Base-by-base conservation (phyloP, 108 stramenopile genomes). In the Pseudonitzschia pungens region DNA sequence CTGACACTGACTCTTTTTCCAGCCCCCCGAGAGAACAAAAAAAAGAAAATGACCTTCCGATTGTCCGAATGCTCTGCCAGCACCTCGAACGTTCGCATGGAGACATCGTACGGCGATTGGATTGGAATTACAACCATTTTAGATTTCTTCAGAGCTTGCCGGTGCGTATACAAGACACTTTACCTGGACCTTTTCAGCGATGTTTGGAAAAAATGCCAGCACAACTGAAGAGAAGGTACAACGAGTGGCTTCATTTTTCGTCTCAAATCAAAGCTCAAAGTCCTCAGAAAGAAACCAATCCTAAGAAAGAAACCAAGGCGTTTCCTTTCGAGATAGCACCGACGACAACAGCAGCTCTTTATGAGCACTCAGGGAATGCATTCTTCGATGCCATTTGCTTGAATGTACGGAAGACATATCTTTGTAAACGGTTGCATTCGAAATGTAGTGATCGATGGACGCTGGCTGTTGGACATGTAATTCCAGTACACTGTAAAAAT, bases 401-500 rank as follows among this genome's bases (percentile, higher is more conserved):
- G 43, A 56, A 72, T 10, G 55, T 78, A 26, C 59, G 72, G n/a
- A 56, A 43, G 20, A 26, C 36, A n/a, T 28, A 53, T 53, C 59
- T 74, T 10, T 4, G 45, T 16, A 21, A 21, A 31, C n/a, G n/a
- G 0, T 79, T 70, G 36, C 29, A 16, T 44, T 59, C 73, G 9
- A 55, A 53, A 21, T 60, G 50, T 4, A 63, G 12, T 9, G 16
- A 40, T n/a, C 55, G 60, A 12, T 79, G 78, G 78, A 66, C 59
- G 4, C 21, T 79, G 54, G 60, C 72, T 22, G 78, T 79, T 11
- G 78, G 78, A 20, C 56, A 65, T 24, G 52, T 79, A 21, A 32
- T 79, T 28, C 59, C 78, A 5, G 65, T 65, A 64, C 42, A 53
- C 58, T 51, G 48, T 21, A 69, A 53, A 51, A 21, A 51, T 69